These are phyloP conservation scores for Teunomyces lycoperdinae DNA, from an alignment of 805 yeast genomes.

Conservation along the genomic window DNA sequence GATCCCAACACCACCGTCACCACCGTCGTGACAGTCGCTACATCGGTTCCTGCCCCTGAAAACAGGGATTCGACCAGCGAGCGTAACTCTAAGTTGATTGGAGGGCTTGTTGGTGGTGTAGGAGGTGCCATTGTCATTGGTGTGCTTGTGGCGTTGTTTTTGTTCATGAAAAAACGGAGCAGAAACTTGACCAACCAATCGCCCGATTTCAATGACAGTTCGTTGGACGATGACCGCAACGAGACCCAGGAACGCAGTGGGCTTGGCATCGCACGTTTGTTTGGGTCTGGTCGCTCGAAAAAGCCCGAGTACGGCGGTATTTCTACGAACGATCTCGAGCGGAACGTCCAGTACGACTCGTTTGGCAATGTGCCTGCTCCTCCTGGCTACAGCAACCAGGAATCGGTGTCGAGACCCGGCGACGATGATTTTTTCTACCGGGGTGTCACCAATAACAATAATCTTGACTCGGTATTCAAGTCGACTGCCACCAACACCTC, in stretches of 20 bases:
- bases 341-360: conserved; percentile 14
- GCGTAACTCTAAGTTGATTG: conserved; percentile 36
- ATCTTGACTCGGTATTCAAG: conserved; percentile 39
- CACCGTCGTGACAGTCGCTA: conserved; percentile 37
- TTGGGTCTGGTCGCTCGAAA: conserved; percentile 19
- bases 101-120: conserved; percentile 45
- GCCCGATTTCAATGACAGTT: conserved; percentile 41
- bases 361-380: conserved; percentile 8
- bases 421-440: conserved; percentile 39
- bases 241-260: conserved; percentile 10
- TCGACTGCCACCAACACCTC: conserved; percentile 6
- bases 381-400: conserved; percentile 5
- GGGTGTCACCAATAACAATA: conserved; percentile 42
- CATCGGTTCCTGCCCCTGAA: conserved; percentile 20
- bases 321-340: conserved; percentile 22
- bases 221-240: conserved; percentile 16
- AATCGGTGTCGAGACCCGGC: conserved; percentile 11
- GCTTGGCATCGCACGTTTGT: conserved; percentile 28
- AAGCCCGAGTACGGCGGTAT: not conserved
- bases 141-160: conserved; percentile 31
- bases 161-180: conserved; percentile 33
- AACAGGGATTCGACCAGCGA: conserved; percentile 9
- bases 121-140: conserved; percentile 46
- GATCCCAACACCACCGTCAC: conserved; percentile 38
- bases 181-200: conserved; percentile 35